phyloP scores from a whole-genome alignment of 768 basidiomycete species.

The Pisolithus sp. region DNA sequence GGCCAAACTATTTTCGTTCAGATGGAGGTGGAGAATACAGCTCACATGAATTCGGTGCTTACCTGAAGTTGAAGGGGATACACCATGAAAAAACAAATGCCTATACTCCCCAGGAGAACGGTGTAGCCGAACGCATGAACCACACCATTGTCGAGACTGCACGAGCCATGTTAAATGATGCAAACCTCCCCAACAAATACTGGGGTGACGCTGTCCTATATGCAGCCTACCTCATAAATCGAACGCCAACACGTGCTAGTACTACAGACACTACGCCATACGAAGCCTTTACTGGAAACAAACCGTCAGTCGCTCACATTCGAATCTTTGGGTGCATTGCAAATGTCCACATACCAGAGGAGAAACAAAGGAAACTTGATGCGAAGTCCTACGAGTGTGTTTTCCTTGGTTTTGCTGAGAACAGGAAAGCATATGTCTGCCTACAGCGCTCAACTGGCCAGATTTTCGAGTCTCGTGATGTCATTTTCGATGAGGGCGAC shows the following conservation, averaged over 20 bases:
- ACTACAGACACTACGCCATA: constrained; percentile 14
- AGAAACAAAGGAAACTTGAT: background rate
- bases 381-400: background rate
- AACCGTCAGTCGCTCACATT: constrained; percentile 17
- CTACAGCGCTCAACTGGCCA: too few species aligned
- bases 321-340: constrained; percentile 20
- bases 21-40: constrained; percentile 24
- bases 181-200: background rate
- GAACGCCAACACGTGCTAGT: background rate
- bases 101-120: constrained; percentile 36
- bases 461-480: too few species aligned
- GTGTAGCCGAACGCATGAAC: constrained; percentile 36
- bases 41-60: background rate
- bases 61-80: constrained; percentile 10
- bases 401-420: background rate
- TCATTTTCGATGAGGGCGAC: too few species aligned
- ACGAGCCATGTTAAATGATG: constrained; percentile 22
- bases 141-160: constrained; percentile 28
- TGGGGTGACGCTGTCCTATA: constrained; percentile 4
- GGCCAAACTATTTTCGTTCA: constrained; percentile 12
- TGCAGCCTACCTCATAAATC: constrained; percentile 1
- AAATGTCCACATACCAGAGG: constrained; percentile 9
- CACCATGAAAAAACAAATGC: constrained; percentile 13
- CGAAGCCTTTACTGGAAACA: constrained; percentile 13
- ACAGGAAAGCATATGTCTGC: background rate